Evolutionary conservation across 257 asterid genomes (phyloP), one percentile per base, ranked within the genome.

Genomic region (Solanum virginianum): DNA sequence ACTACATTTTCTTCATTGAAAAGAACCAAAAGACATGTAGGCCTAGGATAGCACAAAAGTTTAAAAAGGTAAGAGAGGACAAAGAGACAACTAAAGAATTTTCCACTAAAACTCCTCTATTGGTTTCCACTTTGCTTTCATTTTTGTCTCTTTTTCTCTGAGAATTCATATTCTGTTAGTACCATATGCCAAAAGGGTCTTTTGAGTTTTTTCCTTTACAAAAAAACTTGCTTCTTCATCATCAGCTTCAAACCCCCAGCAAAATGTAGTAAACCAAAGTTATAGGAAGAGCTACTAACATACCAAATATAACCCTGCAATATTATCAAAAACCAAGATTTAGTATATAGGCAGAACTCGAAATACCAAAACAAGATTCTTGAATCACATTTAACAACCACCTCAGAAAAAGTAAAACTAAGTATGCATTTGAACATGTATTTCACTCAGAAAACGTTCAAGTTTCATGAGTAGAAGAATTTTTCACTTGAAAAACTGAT

Each of bases 291-390:
- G 99, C 99, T 66, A 96, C 75, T 56, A 96, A 69, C 99, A 96
- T 96, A 71, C 99, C 99, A 71, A 96, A 96, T 87, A 96, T 96
- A 36, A 96, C 99, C 94, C 99, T 96, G 97, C 87, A 86, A 83
- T 14, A 29, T 14, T 0, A 68, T 47, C 7, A 54, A 4, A 87
- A 83, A 26, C 7, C 65, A 68, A 36, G 15, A 13, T 74, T 39
- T 10, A 53, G 45, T 32, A 41, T 6, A 47, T 8, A 24, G 17
- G 45, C 11, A 24, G 9, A 14, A 7, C 3, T 26, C 36, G 3
- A 55, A 80, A 16, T 47, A 12, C 49, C 54, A 6, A 29, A 13
- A 49, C 24, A 68, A 68, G 77, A 68, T 16, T 36, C 51, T 36
- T 16, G 26, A 36, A 10, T 36, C 20, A 17, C 53, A 69, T 69